Evolutionary conservation across 208 protist genomes (phyloP).

Genomic region (Endotrypanum monterogeii): DNA sequence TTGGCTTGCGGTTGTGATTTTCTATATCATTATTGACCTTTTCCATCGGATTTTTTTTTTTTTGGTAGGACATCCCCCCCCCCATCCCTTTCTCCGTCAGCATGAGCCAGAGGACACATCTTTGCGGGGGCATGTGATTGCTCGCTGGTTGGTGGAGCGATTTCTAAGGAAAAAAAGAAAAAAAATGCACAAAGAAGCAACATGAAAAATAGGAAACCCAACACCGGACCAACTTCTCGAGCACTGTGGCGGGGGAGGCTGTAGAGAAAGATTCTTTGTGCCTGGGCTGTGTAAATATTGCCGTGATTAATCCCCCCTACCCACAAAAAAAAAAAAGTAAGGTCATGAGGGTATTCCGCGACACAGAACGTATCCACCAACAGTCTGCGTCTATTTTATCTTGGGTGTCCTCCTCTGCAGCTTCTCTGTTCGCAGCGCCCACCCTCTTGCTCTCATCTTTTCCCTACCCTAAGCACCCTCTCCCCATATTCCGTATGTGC

Average conservation of each 20-base stretch:
- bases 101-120: neutral
- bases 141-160: neutral
- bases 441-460: neutral
- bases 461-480: neutral
- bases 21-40: neutral
- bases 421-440: neutral
- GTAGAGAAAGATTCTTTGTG: neutral
- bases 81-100: neutral
- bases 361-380: too few species aligned
- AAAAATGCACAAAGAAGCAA: neutral
- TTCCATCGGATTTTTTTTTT: neutral
- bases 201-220: too few species aligned
- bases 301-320: too few species aligned
- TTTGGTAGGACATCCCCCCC: neutral
- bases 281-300: too few species aligned
- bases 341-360: too few species aligned
- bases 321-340: too few species aligned
- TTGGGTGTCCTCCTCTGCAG: too few species aligned
- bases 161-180: constrained; percentile 3
- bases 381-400: neutral
- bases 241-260: too few species aligned
- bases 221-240: neutral
- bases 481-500: neutral
- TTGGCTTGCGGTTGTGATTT: neutral
- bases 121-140: neutral